Percentiles rank a stretch among this genome's conserved stretches.
These are phyloP conservation scores for Peterozyma xylosa DNA, from an alignment of 805 yeast species.

Conservation along the genomic window DNA sequence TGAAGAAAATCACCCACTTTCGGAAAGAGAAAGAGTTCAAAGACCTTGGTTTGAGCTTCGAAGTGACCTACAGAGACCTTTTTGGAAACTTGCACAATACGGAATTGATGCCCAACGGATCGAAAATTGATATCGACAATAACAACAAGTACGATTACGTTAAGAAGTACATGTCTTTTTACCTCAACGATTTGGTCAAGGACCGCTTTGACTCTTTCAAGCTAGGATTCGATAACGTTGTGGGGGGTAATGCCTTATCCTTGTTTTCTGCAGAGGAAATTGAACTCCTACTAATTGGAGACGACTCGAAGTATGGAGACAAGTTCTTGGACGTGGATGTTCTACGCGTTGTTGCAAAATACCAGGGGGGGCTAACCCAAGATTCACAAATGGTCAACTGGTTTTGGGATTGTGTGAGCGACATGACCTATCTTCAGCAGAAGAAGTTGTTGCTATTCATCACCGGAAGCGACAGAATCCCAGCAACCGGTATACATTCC, in stretches of 20 bases:
- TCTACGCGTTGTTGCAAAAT: conserved; percentile 65
- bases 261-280: conserved; percentile 79
- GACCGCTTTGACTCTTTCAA: conserved; percentile 51
- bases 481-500: conserved; percentile 85
- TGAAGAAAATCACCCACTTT: conserved; percentile 38
- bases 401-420: conserved; percentile 82
- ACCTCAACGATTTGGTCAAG: conserved; percentile 46
- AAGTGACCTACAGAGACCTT: conserved; percentile 45
- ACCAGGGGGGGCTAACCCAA: conserved; percentile 50
- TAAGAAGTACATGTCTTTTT: conserved; percentile 52
- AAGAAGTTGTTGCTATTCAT: conserved; percentile 65
- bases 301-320: conserved; percentile 32
- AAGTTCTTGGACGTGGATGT: conserved; percentile 54
- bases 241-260: conserved; percentile 75
- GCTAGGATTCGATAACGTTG: conserved; percentile 67
- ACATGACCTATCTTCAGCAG: conserved; percentile 38
- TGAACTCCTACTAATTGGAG: conserved; percentile 72
- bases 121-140: conserved; percentile 43
- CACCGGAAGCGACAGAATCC: conserved; percentile 87
- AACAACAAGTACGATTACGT: conserved; percentile 56
- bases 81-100: conserved; percentile 34
- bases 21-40: conserved; percentile 27
- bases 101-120: conserved; percentile 57
- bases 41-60: conserved; percentile 50
- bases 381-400: conserved; percentile 47